Base-by-base conservation (phyloP, 148 eudicot genomes). In the Agrostemma githago region DNA sequence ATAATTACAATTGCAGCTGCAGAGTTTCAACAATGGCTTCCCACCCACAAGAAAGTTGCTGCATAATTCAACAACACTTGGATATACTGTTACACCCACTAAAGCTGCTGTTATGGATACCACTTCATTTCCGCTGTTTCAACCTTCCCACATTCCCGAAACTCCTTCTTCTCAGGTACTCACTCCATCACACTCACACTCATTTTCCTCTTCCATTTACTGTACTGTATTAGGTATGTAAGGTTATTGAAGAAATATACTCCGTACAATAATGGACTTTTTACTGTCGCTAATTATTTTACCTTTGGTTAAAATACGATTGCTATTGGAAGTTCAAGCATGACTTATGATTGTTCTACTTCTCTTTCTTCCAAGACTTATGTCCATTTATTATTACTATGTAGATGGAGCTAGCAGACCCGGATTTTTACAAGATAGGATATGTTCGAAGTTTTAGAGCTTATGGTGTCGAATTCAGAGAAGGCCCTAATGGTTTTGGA, bases 401-500 rank as follows among this genome's bases (percentile, higher is more conserved):
- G 66, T 86, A 95, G 97, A 81, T 88, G 88, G 92, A 88, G 81
- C 84, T 76, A 46, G 97, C 80, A 66, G 98, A 95, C 82, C 97
- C 97, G 20, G 98, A 95, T 74, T 95, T 95, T 78, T 95, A 95
- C 75, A 90, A 81, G 78, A 92, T 95, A 51, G 98, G 98, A 58
- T 95, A 76, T 81, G 92, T 89, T 73, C 85, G 90, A 76, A 86
- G 90, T 77, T 85, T 95, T 73, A 83, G 99, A 83, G 99, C 99
- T 44, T 95, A 92, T 84, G 99, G 99, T 59, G 84, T 95, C 74
- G 97, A 92, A 66, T 95, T 95, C 74, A 89, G 85, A 87, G 99
- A 92, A 84, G 97, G 99, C 11, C 99, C 99, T 66, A 86, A 88
- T 82, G 99, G 99, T 10, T 86, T 85, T 82, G 99, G 99, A 68